Conservation (phyloP, 2,329 filamentous ascomycete genomes). For the Trichophaea hybrida region DNA sequence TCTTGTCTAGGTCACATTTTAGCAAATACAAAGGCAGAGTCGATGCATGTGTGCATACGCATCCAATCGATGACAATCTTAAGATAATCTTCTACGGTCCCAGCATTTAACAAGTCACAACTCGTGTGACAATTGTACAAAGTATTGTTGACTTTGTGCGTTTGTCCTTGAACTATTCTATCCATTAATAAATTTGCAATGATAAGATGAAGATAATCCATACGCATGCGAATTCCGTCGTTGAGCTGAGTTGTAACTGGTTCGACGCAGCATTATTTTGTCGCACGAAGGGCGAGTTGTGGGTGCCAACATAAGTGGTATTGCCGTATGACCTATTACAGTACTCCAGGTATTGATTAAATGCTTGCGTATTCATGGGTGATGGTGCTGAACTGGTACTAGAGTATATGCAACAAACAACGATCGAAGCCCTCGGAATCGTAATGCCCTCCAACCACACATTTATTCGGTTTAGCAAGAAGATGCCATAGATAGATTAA, state of each 20-base stretch:
- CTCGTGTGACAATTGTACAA: slow-evolving; percentile 73
- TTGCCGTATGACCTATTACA: slow-evolving; percentile 66
- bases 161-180: slow-evolving; percentile 43
- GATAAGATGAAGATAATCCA: slow-evolving; percentile 21
- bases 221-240: slow-evolving; percentile 50
- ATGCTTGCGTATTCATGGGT: slow-evolving; percentile 59
- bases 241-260: slow-evolving; percentile 64
- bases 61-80: slow-evolving; percentile 58
- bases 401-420: too few relatives aligned
- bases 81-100: slow-evolving; percentile 62
- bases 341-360: slow-evolving; percentile 66
- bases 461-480: too few relatives aligned
- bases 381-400: slow-evolving; percentile 17
- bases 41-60: slow-evolving; percentile 26
- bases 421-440: too few relatives aligned
- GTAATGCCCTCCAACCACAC: too few relatives aligned
- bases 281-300: slow-evolving; percentile 67
- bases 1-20: slow-evolving; percentile 26
- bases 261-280: slow-evolving; percentile 61
- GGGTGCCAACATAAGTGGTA: slow-evolving; percentile 61
- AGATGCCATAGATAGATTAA: too few relatives aligned
- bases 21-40: neutral
- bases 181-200: neutral
- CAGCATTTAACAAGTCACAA: slow-evolving; percentile 68
- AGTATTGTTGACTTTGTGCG: slow-evolving; percentile 41